Evolutionary conservation across 768 basidiomycete species (phyloP), one percentile per base, ranked within the genome.

Genomic region (Austroboletus eburneus): DNA sequence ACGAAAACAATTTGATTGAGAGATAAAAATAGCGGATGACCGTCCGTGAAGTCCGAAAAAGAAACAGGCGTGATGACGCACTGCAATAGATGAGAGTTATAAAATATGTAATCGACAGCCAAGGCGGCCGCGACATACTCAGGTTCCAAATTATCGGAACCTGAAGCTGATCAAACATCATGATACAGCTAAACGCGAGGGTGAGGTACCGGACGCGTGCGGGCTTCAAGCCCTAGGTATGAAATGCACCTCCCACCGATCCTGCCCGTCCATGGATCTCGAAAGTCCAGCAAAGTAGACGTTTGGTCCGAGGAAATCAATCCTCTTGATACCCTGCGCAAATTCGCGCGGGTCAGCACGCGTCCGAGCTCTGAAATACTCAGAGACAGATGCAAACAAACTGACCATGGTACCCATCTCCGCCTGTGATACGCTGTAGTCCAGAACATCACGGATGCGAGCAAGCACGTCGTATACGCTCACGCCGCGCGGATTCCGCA

Each of bases 311-410:
- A 72, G 59, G 54, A 69, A 68, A 51, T 72, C 70, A 22, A 72
- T 59, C 56, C 69, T 52, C 60, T 69, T 72, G 22, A 72, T 48
- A 8, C 70, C 70, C 57, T 72, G 70, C 52, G 49, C 53, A 58
- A 53, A 62, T 59, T 72, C 69, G 56, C 61, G 54, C 57, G 57
- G 64, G 49, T 66, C 66, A 56, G 61, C 43, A 43, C 22, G 34
- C 10, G 61, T 55, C 51, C 64, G 46, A 37, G 51, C 57, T 54
- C 64, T 52, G 49, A 64, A 67, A 34, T 53, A 66, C 18, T 64
- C 59, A 48, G 59, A 55, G 51, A 53, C 64, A 44, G 34, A 33
- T 42, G 39, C 52, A 32, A 39, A 47, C 39, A 40, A 9, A 56
- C 54, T 55, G 43, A 57, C 64, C 50, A 67, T 44, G 36, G 55